These are phyloP conservation scores for Mycena alexandri DNA, from an alignment of 768 basidiomycete genomes.

Conservation along the genomic window DNA sequence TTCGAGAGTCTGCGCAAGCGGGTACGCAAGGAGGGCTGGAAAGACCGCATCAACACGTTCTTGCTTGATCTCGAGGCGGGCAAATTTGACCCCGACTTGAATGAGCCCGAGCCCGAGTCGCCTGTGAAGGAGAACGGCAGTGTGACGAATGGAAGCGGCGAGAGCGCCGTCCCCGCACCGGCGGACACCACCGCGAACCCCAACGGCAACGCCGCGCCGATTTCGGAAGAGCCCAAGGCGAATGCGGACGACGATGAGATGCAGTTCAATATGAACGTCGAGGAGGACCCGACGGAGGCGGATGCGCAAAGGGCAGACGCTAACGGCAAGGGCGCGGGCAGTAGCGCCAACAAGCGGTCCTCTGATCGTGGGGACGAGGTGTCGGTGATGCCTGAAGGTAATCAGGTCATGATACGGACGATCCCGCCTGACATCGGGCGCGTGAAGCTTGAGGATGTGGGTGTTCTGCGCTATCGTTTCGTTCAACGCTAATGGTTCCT, in stretches of 20 bases:
- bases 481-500: slow-evolving; percentile 26
- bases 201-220: slow-evolving; percentile 51
- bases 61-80: slow-evolving; percentile 86
- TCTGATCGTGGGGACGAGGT: slow-evolving; percentile 78
- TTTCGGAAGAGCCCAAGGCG: slow-evolving; percentile 67
- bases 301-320: slow-evolving; percentile 66
- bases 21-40: slow-evolving; percentile 89
- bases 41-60: slow-evolving; percentile 77
- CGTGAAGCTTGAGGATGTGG: slow-evolving; percentile 90
- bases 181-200: slow-evolving; percentile 47
- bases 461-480: slow-evolving; percentile 31
- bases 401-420: slow-evolving; percentile 94
- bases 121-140: slow-evolving; percentile 64
- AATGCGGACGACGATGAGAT: slow-evolving; percentile 75
- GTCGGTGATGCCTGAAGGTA: slow-evolving; percentile 80
- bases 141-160: slow-evolving; percentile 53
- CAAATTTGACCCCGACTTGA: slow-evolving; percentile 84
- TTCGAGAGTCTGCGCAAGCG: slow-evolving; percentile 79
- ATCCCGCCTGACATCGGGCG: slow-evolving; percentile 95
- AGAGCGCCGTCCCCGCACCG: slow-evolving; percentile 38
- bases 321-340: slow-evolving; percentile 66
- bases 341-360: slow-evolving; percentile 54
- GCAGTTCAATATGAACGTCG: slow-evolving; percentile 78
- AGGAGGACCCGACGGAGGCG: slow-evolving; percentile 77
- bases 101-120: slow-evolving; percentile 70